Conservation (phyloP, 495 filamentous ascomycete species). For the Lasiosphaeria hispida region DNA sequence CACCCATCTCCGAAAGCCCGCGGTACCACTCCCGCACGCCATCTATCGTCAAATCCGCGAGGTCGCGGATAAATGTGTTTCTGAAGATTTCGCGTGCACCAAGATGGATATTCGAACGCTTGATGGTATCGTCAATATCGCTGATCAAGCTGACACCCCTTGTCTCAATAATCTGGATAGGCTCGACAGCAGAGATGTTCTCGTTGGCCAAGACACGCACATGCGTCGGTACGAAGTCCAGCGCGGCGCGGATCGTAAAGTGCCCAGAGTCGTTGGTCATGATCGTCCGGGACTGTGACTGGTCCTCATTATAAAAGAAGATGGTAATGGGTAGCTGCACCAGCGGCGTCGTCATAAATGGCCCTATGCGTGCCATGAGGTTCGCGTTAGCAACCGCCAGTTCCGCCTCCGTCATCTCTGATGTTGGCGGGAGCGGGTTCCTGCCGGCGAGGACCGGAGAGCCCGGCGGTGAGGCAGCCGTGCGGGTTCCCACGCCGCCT, state of each 20-base stretch:
- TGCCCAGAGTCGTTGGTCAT: constrained; percentile 83
- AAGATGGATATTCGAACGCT: constrained; percentile 82
- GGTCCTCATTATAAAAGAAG: constrained; percentile 84
- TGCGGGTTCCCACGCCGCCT: constrained; percentile 20
- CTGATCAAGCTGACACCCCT: constrained; percentile 91
- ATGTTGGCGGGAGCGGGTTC: constrained; percentile 48
- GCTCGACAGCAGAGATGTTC: constrained; percentile 72
- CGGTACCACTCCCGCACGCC: constrained; percentile 91
- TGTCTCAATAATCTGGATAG: constrained; percentile 71
- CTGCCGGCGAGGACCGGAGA: constrained; percentile 36
- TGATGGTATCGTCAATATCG: constrained; percentile 97
- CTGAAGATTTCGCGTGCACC: constrained; percentile 93
- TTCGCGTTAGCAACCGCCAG: constrained; percentile 77
- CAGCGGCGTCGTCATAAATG: constrained; percentile 82
- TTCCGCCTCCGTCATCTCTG: constrained; percentile 64
- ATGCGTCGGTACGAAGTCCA: constrained; percentile 89
- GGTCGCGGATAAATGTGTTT: constrained; percentile 87
- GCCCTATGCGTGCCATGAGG: constrained; percentile 79
- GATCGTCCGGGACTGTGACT: constrained; percentile 75
- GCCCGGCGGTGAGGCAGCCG: constrained; percentile 26
- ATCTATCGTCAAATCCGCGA: constrained; percentile 74
- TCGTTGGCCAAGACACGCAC: constrained; percentile 85
- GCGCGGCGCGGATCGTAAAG: constrained; percentile 69
- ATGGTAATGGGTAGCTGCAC: constrained; percentile 72
- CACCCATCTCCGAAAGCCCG: constrained; percentile 70